These are phyloP conservation scores for Hortiboletus campestris DNA, from an alignment of 768 basidiomycete species.

Conservation along the genomic window DNA sequence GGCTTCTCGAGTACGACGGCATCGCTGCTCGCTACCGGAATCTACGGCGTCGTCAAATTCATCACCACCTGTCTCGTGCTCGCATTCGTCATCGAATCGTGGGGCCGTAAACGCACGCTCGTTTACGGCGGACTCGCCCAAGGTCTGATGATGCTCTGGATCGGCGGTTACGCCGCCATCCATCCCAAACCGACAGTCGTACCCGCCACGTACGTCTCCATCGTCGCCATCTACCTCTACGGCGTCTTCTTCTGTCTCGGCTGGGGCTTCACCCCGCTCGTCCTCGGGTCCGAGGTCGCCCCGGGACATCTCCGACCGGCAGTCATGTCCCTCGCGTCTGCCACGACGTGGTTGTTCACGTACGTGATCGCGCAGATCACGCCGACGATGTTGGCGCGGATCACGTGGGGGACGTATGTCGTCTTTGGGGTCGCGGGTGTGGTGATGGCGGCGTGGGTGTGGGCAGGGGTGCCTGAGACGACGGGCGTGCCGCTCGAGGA, in stretches of 20 bases:
- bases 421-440: slow-evolving; percentile 32
- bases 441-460: slow-evolving; percentile 33
- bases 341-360: slow-evolving; percentile 36
- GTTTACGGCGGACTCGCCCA: slow-evolving; percentile 38
- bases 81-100: slow-evolving; percentile 38
- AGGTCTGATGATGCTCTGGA: slow-evolving; percentile 37
- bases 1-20: slow-evolving; percentile 33
- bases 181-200: slow-evolving; percentile 29
- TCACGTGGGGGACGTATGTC: slow-evolving; percentile 32
- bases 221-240: slow-evolving; percentile 38
- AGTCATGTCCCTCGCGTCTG: slow-evolving; percentile 32
- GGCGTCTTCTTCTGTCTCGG: slow-evolving; percentile 37
- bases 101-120: slow-evolving; percentile 38
- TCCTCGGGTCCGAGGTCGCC: slow-evolving; percentile 35
- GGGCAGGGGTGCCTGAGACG: slow-evolving; percentile 41
- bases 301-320: slow-evolving; percentile 37
- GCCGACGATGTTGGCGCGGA: slow-evolving; percentile 33
- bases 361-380: slow-evolving; percentile 39
- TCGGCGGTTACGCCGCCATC: slow-evolving; percentile 31
- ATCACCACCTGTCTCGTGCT: slow-evolving; percentile 30
- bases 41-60: slow-evolving; percentile 43
- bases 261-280: slow-evolving; percentile 34
- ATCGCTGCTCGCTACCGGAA: slow-evolving; percentile 39
- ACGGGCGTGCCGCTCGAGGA: slow-evolving; percentile 40
- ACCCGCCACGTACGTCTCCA: slow-evolving; percentile 33